Evolutionary conservation across 2,329 filamentous ascomycete genomes (phyloP).

Genomic region (Venturia carpophila): DNA sequence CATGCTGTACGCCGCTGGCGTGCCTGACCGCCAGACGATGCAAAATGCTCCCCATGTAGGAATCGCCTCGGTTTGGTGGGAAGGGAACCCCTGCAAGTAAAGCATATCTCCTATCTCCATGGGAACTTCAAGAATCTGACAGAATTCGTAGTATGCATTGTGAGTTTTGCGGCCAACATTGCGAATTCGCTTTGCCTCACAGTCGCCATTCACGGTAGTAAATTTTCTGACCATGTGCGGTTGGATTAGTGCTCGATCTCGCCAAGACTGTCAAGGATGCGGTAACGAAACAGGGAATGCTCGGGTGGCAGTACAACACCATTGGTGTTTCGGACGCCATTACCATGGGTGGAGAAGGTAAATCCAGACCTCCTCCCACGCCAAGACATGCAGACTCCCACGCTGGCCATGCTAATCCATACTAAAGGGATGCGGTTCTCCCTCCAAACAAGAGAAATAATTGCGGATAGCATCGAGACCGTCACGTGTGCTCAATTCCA

Average conservation of each 20-base stretch:
- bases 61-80: constrained; percentile 91
- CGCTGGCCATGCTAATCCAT: constrained; percentile 7
- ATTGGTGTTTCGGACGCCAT: constrained; percentile 86
- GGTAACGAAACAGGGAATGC: constrained; percentile 73
- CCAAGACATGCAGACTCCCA: constrained; percentile 9
- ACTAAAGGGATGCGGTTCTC: constrained; percentile 80
- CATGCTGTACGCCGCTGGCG: constrained; percentile 90
- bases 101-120: constrained; percentile 29
- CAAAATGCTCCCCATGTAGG: constrained; percentile 86
- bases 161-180: constrained; percentile 25
- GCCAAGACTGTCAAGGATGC: constrained; percentile 80
- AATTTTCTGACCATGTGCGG: constrained; percentile 13
- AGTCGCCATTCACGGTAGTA: neutral
- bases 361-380: constrained; percentile 3
- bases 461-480: constrained; percentile 89
- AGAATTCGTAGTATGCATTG: constrained; percentile 42
- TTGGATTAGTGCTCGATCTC: constrained; percentile 62
- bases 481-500: constrained; percentile 88
- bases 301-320: constrained; percentile 92
- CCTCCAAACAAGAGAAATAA: constrained; percentile 81
- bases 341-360: constrained; percentile 89
- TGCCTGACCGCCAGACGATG: constrained; percentile 76
- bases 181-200: neutral
- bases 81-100: constrained; percentile 92
- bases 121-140: constrained; percentile 11